phyloP scores from a whole-genome alignment of 768 basidiomycete genomes.

The Mrakia hoshinonis region DNA sequence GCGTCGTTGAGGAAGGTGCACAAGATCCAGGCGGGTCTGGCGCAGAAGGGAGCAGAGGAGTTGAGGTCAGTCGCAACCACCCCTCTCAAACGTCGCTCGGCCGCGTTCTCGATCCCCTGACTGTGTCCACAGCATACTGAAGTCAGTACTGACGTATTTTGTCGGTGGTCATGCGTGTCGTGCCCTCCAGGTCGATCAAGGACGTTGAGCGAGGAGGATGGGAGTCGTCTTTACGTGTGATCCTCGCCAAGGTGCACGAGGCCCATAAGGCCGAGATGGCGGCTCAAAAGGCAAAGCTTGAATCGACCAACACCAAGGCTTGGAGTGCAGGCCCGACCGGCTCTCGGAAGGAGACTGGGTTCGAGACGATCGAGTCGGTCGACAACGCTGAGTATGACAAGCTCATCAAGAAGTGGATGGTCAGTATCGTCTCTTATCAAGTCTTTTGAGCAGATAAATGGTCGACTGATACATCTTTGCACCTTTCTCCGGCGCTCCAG shows the following conservation, averaged over 20 bases:
- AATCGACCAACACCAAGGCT: not conserved
- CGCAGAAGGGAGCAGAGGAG: slow-evolving; percentile 4
- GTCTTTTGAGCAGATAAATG: not conserved
- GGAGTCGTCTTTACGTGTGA: not conserved
- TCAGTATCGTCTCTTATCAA: not conserved
- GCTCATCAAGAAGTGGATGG: slow-evolving; percentile 26
- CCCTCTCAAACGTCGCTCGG: no score
- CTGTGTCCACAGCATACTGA: no score
- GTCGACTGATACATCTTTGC: not conserved
- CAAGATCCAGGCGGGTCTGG: slow-evolving; percentile 14
- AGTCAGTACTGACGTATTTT: no score
- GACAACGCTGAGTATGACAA: slow-evolving; percentile 25
- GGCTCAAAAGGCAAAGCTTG: not conserved
- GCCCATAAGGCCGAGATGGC: not conserved
- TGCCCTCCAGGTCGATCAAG: slow-evolving; percentile 12
- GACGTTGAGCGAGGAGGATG: slow-evolving; percentile 23
- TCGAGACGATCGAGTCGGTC: slow-evolving; percentile 18
- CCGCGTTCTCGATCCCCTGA: no score
- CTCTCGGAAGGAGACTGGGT: slow-evolving; percentile 25
- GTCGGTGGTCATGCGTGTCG: not conserved
- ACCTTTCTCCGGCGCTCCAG: not conserved
- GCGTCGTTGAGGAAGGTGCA: slow-evolving; percentile 4
- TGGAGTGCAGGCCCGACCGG: not conserved
- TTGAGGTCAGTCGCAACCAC: slow-evolving; percentile 3
- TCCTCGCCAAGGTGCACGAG: not conserved